These are phyloP conservation scores for Peronospora farinosa DNA, from an alignment of 352 stramenopile genomes.

Conservation along the genomic window DNA sequence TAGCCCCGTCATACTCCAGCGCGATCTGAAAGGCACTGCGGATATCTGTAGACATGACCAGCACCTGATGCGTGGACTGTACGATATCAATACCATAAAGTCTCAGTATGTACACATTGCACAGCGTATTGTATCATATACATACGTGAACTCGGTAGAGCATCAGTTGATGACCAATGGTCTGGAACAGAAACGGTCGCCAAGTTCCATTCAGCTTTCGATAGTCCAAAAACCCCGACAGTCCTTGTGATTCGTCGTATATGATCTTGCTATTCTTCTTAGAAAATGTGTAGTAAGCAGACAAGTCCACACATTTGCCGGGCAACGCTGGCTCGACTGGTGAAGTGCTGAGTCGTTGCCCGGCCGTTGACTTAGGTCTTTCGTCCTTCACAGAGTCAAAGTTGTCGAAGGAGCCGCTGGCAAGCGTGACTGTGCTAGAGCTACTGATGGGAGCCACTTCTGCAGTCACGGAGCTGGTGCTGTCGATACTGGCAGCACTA, in stretches of 20 bases:
- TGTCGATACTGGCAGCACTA: constrained; percentile 22
- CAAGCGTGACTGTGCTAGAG: constrained; percentile 20
- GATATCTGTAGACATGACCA: constrained; percentile 69
- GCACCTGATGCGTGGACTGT: constrained; percentile 59
- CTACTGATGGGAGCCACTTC: constrained; percentile 25
- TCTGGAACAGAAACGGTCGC: constrained; percentile 76
- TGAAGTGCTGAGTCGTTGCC: background rate
- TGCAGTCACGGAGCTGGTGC: constrained; percentile 13
- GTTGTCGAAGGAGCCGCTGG: constrained; percentile 12
- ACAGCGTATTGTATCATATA: constrained; percentile 1
- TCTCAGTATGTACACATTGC: constrained; percentile 1
- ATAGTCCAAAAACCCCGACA: constrained; percentile 68
- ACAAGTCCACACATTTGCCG: constrained; percentile 37
- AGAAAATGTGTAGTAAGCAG: constrained; percentile 64
- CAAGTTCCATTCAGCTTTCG: constrained; percentile 62
- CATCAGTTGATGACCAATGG: constrained; percentile 53
- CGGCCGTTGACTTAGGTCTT: constrained; percentile 7
- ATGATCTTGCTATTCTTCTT: constrained; percentile 38
- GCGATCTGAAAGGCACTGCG: constrained; percentile 52
- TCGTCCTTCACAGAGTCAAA: constrained; percentile 8
- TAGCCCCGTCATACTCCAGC: constrained; percentile 29
- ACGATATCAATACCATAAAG: background rate
- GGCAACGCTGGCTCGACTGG: constrained; percentile 19
- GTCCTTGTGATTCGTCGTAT: constrained; percentile 34
- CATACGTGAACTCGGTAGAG: constrained; percentile 66